Percentiles rank a stretch among this genome's conserved stretches.
phyloP scores from a whole-genome alignment of 2,329 filamentous ascomycete species.

The Talaromyces sp. region DNA sequence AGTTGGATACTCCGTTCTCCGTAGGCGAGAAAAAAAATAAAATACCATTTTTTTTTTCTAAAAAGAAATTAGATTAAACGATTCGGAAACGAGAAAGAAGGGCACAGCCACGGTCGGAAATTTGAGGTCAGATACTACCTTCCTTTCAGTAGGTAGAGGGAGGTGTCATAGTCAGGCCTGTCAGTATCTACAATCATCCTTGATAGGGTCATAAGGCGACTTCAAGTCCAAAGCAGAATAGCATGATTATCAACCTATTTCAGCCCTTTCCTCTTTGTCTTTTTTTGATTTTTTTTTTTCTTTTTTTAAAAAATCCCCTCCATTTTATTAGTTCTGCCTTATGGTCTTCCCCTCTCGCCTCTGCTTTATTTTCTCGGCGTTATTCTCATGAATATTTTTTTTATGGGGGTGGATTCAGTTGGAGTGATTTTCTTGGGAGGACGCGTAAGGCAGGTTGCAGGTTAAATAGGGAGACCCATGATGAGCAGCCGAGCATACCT shows the following conservation, averaged over 20 bases:
- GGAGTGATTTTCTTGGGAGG: constrained; percentile 15
- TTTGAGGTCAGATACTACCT: constrained; percentile 7
- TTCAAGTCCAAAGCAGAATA: not conserved
- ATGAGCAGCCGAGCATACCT: constrained; percentile 19
- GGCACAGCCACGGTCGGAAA: constrained; percentile 9
- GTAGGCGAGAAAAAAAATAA: not conserved
- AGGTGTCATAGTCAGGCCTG: not conserved
- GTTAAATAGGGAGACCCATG: constrained; percentile 21
- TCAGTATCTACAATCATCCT: not conserved
- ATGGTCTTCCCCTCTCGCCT: not conserved
- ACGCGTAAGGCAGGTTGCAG: constrained; percentile 34
- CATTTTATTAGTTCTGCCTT: not conserved
- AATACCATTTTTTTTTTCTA: too few relatives aligned
- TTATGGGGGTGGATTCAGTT: not conserved
- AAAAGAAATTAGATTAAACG: not conserved
- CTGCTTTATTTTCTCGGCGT: not conserved
- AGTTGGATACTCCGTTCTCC: not conserved
- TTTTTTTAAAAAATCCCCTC: too few relatives aligned
- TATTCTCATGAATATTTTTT: not conserved
- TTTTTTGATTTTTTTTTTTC: not conserved
- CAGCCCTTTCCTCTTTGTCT: too few relatives aligned
- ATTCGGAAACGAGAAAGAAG: not conserved
- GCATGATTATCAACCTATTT: too few relatives aligned
- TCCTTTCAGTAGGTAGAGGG: not conserved
- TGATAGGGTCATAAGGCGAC: not conserved